Percentiles rank a stretch among this genome's conserved stretches.
phyloP scores from a whole-genome alignment of 2,329 filamentous ascomycete genomes.

The Nigrospora osmanthi region DNA sequence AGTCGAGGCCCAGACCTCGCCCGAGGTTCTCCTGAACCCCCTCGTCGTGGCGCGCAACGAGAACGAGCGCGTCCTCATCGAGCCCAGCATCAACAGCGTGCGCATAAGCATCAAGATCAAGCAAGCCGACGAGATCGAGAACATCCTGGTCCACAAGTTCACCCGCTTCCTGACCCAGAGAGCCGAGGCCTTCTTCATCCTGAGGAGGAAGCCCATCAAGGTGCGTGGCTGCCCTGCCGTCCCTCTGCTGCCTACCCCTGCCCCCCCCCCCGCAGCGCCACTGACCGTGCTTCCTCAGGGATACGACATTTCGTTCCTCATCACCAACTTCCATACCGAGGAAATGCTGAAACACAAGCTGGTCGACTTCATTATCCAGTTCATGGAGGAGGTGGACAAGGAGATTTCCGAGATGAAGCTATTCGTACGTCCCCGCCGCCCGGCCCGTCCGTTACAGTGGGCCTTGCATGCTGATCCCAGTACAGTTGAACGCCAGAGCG shows the following conservation, averaged over 20 bases:
- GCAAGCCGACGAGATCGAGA: slow-evolving; percentile 97
- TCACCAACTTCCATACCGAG: slow-evolving; percentile 98
- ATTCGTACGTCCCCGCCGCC: slow-evolving; percentile 60
- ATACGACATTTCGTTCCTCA: slow-evolving; percentile 97
- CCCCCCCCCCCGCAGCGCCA: too few relatives aligned
- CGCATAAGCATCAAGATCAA: slow-evolving; percentile 98
- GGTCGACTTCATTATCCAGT: slow-evolving; percentile 98
- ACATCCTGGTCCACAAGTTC: slow-evolving; percentile 97
- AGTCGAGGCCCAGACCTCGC: slow-evolving; percentile 86
- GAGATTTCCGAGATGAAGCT: slow-evolving; percentile 99
- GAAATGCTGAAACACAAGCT: slow-evolving; percentile 99
- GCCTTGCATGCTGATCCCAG: slow-evolving; percentile 18
- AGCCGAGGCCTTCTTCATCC: slow-evolving; percentile 94
- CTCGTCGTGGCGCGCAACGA: slow-evolving; percentile 90
- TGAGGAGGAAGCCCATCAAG: slow-evolving; percentile 91
- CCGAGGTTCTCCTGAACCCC: slow-evolving; percentile 88
- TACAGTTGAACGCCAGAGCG: slow-evolving; percentile 85
- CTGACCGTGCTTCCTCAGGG: slow-evolving; percentile 44
- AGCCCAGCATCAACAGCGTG: slow-evolving; percentile 94
- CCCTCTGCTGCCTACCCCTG: too few relatives aligned
- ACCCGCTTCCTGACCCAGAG: slow-evolving; percentile 92
- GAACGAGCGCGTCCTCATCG: slow-evolving; percentile 92
- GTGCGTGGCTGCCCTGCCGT: slow-evolving; percentile 35
- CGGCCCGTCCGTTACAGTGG: slow-evolving; percentile 1
- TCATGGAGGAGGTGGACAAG: slow-evolving; percentile 99